Base-by-base conservation (phyloP, 2,329 filamentous ascomycete species). In the Monilinia polystroma region DNA sequence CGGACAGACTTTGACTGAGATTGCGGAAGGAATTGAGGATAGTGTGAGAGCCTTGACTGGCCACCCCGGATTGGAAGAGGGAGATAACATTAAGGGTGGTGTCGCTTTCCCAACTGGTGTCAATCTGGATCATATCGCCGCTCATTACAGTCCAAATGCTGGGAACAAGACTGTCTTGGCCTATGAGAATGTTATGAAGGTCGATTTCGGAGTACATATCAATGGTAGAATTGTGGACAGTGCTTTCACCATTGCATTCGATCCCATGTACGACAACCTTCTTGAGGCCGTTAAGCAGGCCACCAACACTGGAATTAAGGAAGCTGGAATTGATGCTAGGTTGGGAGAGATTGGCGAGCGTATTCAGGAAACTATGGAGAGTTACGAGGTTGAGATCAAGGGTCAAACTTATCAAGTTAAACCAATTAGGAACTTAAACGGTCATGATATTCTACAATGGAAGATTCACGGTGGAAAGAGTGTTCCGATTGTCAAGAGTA, bases 401-500 rank as follows among this genome's bases (percentile, higher is more conserved):
- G 82, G 83, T 12, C 80, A 81, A 70, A 82, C 78, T 3, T 80
- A 80, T 72, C 84, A 83, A 5, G 80, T 87, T 67, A 86, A 86
- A 72, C 76, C 83, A 1, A 82, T 87, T 58, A 80, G 82, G 47
- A 83, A 82, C 72, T 74, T 87, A 63, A 83, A 80, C 63, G 85
- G 92, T 12, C 93, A 97, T 81, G 94, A 91, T 72, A 97, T 97
- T 75, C 84, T 91, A 66, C 93, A 88, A 69, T 95, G 93, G 81
- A 88, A 87, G 77, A 97, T 97, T 73, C 93, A 97, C 80, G 93
- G 93, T 67, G 90, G 87, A 74, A 97, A 97, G 84, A 93, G 91
- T 72, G 92, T 97, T 63, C 94, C 93, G 0, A 97, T 97, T 74
- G 92, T 97, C 70, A 96, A 96, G 82, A 89, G 87, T 69, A 86